phyloP scores from a whole-genome alignment of 768 basidiomycete genomes.

The Tulasnella sp. region DNA sequence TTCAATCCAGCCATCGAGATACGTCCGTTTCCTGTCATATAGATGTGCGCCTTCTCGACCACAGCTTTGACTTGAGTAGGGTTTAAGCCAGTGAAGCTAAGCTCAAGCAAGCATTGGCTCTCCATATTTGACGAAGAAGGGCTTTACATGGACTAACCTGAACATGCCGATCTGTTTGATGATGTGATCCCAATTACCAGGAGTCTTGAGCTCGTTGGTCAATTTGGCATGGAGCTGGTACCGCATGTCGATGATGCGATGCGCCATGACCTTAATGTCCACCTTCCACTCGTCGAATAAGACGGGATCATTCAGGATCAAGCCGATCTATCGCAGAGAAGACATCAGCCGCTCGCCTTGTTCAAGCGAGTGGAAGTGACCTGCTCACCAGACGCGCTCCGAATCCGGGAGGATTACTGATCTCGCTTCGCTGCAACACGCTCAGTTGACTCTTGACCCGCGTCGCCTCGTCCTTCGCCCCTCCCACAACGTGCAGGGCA shows the following conservation, averaged over 20 bases:
- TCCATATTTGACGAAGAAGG: conserved; percentile 4
- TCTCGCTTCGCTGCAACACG: conserved; percentile 85
- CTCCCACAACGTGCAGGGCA: conserved; percentile 75
- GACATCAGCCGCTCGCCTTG: neutral
- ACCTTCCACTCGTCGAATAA: conserved; percentile 82
- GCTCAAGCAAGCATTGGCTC: conserved; percentile 1
- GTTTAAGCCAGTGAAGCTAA: conserved; percentile 74
- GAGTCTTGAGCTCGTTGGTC: conserved; percentile 70
- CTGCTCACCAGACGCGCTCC: conserved; percentile 73
- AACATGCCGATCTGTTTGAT: conserved; percentile 96
- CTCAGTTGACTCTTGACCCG: conserved; percentile 80
- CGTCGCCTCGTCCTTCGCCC: conserved; percentile 50
- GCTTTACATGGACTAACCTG: conserved; percentile 44
- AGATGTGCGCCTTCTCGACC: conserved; percentile 65
- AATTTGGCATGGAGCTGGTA: conserved; percentile 61
- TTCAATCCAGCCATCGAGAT: conserved; percentile 95
- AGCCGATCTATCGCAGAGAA: conserved; percentile 48
- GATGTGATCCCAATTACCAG: conserved; percentile 95
- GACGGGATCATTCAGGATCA: conserved; percentile 63
- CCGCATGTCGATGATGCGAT: conserved; percentile 87
- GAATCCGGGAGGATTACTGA: conserved; percentile 87
- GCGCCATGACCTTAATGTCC: conserved; percentile 88
- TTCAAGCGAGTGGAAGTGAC: neutral
- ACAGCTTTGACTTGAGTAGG: conserved; percentile 53
- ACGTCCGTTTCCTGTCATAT: conserved; percentile 75